These are phyloP conservation scores for Talaromyces verruculosus DNA, from an alignment of 2,329 filamentous ascomycete genomes.

Conservation along the genomic window DNA sequence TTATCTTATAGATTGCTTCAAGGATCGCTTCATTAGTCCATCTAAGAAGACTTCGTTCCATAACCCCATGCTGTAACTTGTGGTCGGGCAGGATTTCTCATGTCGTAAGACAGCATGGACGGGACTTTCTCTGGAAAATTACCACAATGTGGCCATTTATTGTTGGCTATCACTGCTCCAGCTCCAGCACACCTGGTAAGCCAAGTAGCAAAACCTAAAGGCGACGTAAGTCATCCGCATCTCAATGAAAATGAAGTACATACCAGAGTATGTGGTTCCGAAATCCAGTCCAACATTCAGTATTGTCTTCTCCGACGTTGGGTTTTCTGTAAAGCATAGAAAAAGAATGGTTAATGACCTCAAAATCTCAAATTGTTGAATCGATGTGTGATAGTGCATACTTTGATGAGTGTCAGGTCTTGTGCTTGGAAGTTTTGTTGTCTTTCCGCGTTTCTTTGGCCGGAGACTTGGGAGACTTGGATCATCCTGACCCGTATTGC, in stretches of 20 bases:
- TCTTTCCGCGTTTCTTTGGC: not conserved
- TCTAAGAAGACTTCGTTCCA: not conserved
- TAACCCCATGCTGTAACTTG: not conserved
- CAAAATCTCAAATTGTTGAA: not conserved
- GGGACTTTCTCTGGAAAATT: conserved; percentile 36
- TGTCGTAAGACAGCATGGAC: not conserved
- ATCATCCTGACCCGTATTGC: not conserved
- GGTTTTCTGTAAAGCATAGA: not conserved
- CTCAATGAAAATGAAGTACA: not conserved
- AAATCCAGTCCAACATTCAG: conserved; percentile 17
- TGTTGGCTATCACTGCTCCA: not conserved
- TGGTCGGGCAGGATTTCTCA: not conserved
- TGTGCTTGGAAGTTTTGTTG: not conserved
- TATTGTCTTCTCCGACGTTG: not conserved
- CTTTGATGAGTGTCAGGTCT: not conserved
- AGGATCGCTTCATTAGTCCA: too few species aligned
- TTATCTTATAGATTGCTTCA: too few species aligned
- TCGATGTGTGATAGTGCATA: not conserved
- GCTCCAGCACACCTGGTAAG: not conserved
- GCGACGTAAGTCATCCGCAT: not conserved
- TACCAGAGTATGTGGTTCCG: conserved; percentile 20
- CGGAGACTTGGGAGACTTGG: not conserved
- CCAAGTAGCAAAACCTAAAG: conserved; percentile 4
- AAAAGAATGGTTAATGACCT: not conserved
- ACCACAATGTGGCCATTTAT: not conserved